A percentile compares a stretch with the other conserved stretches of the same genome.
Conservation (phyloP, 345 rosid species). For the Hypericum androsaemum region DNA sequence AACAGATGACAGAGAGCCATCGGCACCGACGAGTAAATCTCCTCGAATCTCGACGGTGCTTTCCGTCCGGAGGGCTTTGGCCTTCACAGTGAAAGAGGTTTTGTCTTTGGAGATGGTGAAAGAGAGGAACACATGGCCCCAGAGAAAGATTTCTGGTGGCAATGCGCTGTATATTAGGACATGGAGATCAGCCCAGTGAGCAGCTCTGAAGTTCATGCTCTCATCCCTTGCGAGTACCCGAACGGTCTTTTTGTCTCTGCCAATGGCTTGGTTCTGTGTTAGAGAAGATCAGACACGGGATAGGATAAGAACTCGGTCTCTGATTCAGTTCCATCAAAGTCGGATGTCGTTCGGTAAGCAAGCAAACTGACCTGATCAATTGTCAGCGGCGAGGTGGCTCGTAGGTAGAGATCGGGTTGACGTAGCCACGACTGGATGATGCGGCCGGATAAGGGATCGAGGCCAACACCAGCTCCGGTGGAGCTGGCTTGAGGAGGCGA, state of each 20-base stretch:
- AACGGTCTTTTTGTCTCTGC: constrained; percentile 26
- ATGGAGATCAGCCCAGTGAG: constrained; percentile 76
- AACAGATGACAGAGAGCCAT: constrained; percentile 64
- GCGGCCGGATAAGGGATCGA: constrained; percentile 11
- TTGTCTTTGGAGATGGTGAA: constrained; percentile 37
- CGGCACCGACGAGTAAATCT: constrained; percentile 71
- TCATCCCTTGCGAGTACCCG: constrained; percentile 52
- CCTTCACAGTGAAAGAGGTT: constrained; percentile 33
- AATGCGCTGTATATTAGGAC: constrained; percentile 36
- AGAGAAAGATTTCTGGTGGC: constrained; percentile 37
- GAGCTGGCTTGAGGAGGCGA: constrained; percentile 16
- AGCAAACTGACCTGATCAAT: constrained; percentile 9
- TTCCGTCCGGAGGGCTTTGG: constrained; percentile 35
- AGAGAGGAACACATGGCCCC: constrained; percentile 60
- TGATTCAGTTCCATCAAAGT: no score
- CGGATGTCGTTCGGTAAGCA: not conserved
- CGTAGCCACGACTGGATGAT: constrained; percentile 13
- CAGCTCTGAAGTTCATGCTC: constrained; percentile 58
- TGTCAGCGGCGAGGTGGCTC: constrained; percentile 14
- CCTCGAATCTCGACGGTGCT: constrained; percentile 41
- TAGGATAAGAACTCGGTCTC: no score
- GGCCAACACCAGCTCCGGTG: constrained; percentile 24
- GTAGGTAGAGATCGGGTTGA: constrained; percentile 3
- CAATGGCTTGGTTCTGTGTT: constrained; percentile 46
- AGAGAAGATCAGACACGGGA: constrained; percentile 3